Evolutionary conservation across 768 basidiomycete genomes (phyloP).

Genomic region (Amanita polypyramis): DNA sequence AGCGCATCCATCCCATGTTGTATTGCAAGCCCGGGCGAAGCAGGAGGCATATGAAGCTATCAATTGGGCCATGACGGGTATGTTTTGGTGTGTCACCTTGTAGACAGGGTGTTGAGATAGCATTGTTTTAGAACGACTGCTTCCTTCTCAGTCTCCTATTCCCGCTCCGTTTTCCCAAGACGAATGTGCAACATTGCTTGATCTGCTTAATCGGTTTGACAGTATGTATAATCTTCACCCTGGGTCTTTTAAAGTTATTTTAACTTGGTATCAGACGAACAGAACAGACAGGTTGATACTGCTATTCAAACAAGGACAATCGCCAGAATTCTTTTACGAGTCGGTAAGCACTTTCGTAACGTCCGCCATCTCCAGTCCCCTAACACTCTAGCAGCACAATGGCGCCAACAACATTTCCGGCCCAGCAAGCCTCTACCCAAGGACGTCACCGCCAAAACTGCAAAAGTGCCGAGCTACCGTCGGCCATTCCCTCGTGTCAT

Average conservation of each 20-base stretch:
- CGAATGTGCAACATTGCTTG: constrained; percentile 68
- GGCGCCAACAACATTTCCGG: constrained; percentile 64
- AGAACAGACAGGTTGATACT: constrained; percentile 20
- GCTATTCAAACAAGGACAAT: constrained; percentile 49
- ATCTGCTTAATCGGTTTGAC: constrained; percentile 27
- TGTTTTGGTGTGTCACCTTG: constrained; percentile 6
- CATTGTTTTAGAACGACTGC: constrained; percentile 43
- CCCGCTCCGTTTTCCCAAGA: constrained; percentile 65
- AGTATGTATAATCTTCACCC: constrained; percentile 19
- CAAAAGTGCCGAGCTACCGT: constrained; percentile 19
- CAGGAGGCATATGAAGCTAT: constrained; percentile 66
- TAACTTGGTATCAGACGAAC: not conserved
- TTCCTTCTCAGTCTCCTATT: constrained; percentile 45
- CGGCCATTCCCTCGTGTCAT: constrained; percentile 37
- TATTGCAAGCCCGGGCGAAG: constrained; percentile 44
- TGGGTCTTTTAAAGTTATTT: not conserved
- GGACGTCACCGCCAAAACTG: constrained; percentile 25
- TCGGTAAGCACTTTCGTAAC: constrained; percentile 34
- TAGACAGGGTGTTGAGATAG: not conserved
- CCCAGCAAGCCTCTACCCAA: constrained; percentile 56
- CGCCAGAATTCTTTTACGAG: constrained; percentile 56
- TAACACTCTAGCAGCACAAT: constrained; percentile 34
- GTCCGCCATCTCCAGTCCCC: not conserved
- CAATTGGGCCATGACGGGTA: constrained; percentile 75
- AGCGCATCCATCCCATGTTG: constrained; percentile 62